phyloP scores from a whole-genome alignment of 1,284 basidiomycete species.

The Limonomyces culmigenus region DNA sequence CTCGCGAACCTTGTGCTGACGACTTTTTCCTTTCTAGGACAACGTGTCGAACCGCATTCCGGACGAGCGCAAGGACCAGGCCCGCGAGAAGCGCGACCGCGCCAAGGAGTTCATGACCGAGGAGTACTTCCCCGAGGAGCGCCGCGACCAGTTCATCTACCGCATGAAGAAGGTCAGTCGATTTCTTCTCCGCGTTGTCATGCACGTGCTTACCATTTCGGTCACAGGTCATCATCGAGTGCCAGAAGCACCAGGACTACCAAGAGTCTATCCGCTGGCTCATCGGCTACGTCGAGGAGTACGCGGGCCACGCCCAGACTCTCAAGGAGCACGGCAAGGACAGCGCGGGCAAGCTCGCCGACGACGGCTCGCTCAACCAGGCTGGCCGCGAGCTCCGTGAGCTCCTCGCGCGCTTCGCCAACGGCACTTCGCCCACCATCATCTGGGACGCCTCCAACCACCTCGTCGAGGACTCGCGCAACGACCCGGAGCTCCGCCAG shows the following conservation, averaged over 20 bases:
- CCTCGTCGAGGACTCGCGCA: slow-evolving; percentile 59
- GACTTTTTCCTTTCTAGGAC: slow-evolving; percentile 15
- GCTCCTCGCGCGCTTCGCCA: slow-evolving; percentile 85
- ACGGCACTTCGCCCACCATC: slow-evolving; percentile 46
- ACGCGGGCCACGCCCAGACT: slow-evolving; percentile 46
- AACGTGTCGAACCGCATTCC: slow-evolving; percentile 34
- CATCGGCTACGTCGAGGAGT: slow-evolving; percentile 56
- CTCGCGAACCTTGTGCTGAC: background rate
- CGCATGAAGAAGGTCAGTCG: slow-evolving; percentile 53
- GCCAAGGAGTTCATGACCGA: slow-evolving; percentile 52
- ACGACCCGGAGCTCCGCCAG: slow-evolving; percentile 59
- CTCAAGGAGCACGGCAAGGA: slow-evolving; percentile 26
- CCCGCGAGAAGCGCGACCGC: slow-evolving; percentile 31
- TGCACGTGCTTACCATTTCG: too few species aligned
- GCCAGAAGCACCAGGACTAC: slow-evolving; percentile 86
- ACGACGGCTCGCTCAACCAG: slow-evolving; percentile 36
- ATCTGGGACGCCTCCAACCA: slow-evolving; percentile 61
- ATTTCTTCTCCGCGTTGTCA: background rate
- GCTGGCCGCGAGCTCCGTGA: slow-evolving; percentile 55
- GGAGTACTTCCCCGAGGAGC: slow-evolving; percentile 78
- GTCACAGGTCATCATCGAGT: slow-evolving; percentile 79
- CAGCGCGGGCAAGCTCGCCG: slow-evolving; percentile 13
- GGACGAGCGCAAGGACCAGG: slow-evolving; percentile 42
- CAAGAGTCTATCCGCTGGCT: slow-evolving; percentile 72
- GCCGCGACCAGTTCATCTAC: slow-evolving; percentile 71